Percentiles rank a stretch among this genome's conserved stretches.
Conservation (phyloP, 1,284 basidiomycete genomes). For the Rhodofomes roseus region DNA sequence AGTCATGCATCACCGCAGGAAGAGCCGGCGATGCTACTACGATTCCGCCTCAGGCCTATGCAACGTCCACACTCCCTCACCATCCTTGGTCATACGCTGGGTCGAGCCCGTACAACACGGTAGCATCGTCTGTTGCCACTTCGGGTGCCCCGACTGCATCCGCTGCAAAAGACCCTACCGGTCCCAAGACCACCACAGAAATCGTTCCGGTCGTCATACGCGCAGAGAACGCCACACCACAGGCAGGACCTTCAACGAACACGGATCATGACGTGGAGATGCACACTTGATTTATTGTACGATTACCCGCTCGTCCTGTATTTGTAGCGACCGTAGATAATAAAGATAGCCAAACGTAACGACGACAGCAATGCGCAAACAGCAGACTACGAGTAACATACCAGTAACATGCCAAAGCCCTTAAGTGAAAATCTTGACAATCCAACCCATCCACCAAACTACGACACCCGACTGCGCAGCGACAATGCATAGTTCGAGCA, state of each 20-base stretch:
- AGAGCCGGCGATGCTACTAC: slow-evolving; percentile 10
- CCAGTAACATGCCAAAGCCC: slow-evolving; percentile 10
- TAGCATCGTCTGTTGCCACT: not conserved
- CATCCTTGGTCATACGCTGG: not conserved
- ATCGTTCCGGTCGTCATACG: not conserved
- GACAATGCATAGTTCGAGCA: slow-evolving; percentile 51
- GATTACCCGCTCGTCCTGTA: not conserved
- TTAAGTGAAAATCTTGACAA: slow-evolving; percentile 45
- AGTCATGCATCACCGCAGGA: slow-evolving; percentile 54
- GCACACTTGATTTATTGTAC: not conserved
- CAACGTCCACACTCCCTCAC: not conserved
- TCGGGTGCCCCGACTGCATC: not conserved
- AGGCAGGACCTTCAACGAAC: not conserved
- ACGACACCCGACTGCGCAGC: slow-evolving; percentile 52
- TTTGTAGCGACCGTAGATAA: slow-evolving; percentile 3
- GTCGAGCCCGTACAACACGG: not conserved
- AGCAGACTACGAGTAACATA: slow-evolving; percentile 5
- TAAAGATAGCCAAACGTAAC: slow-evolving; percentile 15
- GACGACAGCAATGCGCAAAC: slow-evolving; percentile 7
- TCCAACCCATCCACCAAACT: slow-evolving; percentile 72
- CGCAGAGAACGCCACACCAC: not conserved
- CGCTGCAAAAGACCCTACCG: not conserved
- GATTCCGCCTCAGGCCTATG: slow-evolving; percentile 2
- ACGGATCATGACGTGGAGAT: not conserved
- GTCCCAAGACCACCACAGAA: not conserved